Evolutionary conservation across 2,329 filamentous ascomycete genomes (phyloP), one percentile per base, ranked within the genome.

Genomic region (Hypoxylon sp.): DNA sequence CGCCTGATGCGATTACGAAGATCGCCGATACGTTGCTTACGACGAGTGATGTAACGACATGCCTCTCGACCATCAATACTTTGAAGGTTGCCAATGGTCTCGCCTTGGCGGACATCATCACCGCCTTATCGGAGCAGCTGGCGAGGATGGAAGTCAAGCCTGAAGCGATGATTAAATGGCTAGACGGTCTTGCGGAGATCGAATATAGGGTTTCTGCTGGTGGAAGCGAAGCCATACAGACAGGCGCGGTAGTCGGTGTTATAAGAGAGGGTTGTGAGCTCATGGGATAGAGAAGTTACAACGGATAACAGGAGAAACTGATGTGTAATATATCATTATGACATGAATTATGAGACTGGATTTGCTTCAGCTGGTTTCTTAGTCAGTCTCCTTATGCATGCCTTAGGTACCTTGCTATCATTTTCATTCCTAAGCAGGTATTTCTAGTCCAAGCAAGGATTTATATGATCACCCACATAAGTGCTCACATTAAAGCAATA

Each of bases 31-130:
- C 93, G 0, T 84, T 99, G 30, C 85, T 98, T 26, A 89, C 86
- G 56, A 97, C 92, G 1, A 87, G 88, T 56, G 94, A 99, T 74
- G 91, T 99, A 50, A 96, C 91, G 1, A 92, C 91, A 32, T 97
- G 94, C 74, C 83, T 99, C 51, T 89, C 87, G 61, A 97, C 93
- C 0, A 89, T 99, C 77, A 95, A 95, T 74, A 88, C 91, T 0
- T 83, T 99, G 65, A 99, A 99, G 80, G 85, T 87, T 4, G 85
- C 88, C 59, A 92, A 95, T 73, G 95, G 95, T 0, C 82, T 99
- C 49, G 95, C 95, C 1, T 79, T 99, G 63, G 95, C 95, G 3
- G 95, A 99, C 76, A 97, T 99, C 59, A 87, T 99, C 68, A 96
- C 93, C 0, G 88, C 92, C 0, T 77, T 98, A 41, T 88, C 91